Conservation (phyloP, 441 rosid species). For the Croton laevigatus region DNA sequence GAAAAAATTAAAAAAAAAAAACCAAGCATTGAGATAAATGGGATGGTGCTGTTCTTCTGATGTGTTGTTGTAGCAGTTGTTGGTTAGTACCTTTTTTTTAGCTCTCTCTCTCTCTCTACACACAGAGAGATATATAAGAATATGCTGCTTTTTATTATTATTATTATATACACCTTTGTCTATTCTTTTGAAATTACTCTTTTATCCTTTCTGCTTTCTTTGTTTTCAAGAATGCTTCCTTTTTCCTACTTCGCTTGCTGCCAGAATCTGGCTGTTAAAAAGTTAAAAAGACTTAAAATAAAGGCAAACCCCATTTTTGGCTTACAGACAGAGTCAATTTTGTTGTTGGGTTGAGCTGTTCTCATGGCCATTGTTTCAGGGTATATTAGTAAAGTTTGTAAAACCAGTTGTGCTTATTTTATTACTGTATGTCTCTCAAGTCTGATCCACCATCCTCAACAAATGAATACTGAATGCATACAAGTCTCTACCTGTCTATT, state of each 20-base stretch:
- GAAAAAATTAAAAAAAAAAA: constrained; percentile 20
- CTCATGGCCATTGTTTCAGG: neutral
- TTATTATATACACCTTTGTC: neutral
- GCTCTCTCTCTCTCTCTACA: constrained; percentile 23
- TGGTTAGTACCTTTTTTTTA: constrained; percentile 28
- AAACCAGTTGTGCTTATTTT: neutral
- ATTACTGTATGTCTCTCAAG: neutral
- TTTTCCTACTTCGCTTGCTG: constrained; percentile 5
- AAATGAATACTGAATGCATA: no score
- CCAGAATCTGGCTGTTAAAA: constrained; percentile 9
- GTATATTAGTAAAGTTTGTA: neutral
- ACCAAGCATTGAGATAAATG: constrained; percentile 10
- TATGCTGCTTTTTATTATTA: constrained; percentile 16
- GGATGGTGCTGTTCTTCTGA: constrained; percentile 34
- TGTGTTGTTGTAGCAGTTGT: constrained; percentile 25
- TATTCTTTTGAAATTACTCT: constrained; percentile 18
- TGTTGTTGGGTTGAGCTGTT: neutral
- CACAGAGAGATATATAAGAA: neutral
- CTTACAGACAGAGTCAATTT: constrained; percentile 12
- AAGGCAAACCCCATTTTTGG: constrained; percentile 18
- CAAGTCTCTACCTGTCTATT: neutral
- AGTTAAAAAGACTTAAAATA: neutral
- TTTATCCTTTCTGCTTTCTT: constrained; percentile 8
- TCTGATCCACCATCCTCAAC: neutral
- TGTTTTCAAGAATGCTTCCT: neutral